Base-by-base conservation (phyloP, 805 yeast species). In the Isabelozyma heimii region DNA sequence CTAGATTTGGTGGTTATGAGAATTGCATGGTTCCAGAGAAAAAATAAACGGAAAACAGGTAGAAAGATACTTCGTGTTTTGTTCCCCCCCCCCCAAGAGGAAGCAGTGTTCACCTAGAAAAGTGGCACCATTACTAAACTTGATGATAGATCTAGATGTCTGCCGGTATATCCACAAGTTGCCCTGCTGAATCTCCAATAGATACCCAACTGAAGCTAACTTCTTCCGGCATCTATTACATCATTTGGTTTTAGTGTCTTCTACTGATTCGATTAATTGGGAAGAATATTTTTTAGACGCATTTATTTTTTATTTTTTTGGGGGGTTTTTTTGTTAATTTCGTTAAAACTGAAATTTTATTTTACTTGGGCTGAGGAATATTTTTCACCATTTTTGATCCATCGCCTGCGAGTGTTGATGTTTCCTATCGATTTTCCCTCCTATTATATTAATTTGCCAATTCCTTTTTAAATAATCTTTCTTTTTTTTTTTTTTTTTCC, bases 401-500 rank as follows among this genome's bases (percentile, higher is more conserved):
- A 30, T 30, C 35, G 35, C n/a, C 35, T 9, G 35, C n/a, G 35
- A 30, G 35, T 30, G 35, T 30, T 30, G 35, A 30, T 30, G 35
- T 10, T 30, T 30, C 35, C n/a, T 30, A 30, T 30, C 35, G n/a
- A 30, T 13, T 30, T 30, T 30, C n/a, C n/a, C 35, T 30, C 35
- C 35, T 10, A 30, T 10, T 30, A 30, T 30, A 30, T 30, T 30
- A 30, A 30, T 37, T 37, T 24, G 9, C 47, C 35, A n/a, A 35
- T 35, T 26, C 24, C 33, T 35, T 35, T 37, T 35, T 35, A 27
- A 27, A 30, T 30, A 30, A 6, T 30, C n/a, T 30, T 10, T 30
- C n/a, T 13, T 30, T 30, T 13, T 30, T 42, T 26, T 26, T 49
- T 46, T 44, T 42, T 26, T 26, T 49, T 46, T 44, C 24, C 24